These are phyloP conservation scores for Cystobasidium tubakii DNA, from an alignment of 768 basidiomycete species.

Conservation along the genomic window DNA sequence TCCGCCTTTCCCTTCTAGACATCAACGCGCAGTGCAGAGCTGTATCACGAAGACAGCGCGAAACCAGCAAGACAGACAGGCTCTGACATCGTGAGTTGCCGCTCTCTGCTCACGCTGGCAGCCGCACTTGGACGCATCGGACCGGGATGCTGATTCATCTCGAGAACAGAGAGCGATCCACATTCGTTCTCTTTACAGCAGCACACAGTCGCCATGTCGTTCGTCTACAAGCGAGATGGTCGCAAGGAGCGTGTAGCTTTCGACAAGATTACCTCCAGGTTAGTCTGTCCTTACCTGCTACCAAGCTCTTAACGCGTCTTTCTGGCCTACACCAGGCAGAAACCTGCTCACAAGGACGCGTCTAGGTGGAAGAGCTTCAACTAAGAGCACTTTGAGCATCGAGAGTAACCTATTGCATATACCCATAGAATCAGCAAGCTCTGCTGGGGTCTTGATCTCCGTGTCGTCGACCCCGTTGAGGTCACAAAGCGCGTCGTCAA, in stretches of 20 bases:
- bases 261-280: slow-evolving; percentile 62
- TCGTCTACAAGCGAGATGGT: slow-evolving; percentile 52
- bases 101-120: too few relatives aligned
- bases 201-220: slow-evolving; percentile 37
- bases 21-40: neutral
- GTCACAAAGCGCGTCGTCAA: slow-evolving; percentile 61
- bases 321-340: too few relatives aligned
- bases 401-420: neutral
- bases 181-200: neutral
- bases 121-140: neutral
- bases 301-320: neutral
- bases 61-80: neutral
- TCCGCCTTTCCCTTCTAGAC: neutral
- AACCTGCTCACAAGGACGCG: neutral
- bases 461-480: slow-evolving; percentile 89
- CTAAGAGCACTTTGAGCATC: neutral
- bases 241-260: slow-evolving; percentile 82
- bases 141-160: slow-evolving; percentile 1
- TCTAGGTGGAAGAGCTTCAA: neutral
- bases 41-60: neutral
- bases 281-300: neutral
- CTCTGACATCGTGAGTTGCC: neutral
- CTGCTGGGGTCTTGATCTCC: slow-evolving; percentile 88
- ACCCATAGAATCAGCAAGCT: slow-evolving; percentile 52
- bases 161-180: neutral